phyloP scores from a whole-genome alignment of 1,284 basidiomycete genomes.

The Ganoderma lingzhi region DNA sequence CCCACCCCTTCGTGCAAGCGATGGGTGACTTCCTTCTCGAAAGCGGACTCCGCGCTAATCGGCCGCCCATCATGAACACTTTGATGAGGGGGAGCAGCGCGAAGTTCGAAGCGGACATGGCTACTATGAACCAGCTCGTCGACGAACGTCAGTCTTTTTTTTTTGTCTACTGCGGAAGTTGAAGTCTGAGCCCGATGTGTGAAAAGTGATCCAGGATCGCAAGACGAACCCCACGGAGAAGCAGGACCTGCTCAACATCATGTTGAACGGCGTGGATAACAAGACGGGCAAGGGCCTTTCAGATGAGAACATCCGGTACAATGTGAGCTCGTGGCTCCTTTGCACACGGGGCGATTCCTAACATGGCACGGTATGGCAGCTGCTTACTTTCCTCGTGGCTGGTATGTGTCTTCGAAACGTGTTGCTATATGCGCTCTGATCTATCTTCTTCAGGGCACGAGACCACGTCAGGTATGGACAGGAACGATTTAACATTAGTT shows the following conservation, averaged over 20 bases:
- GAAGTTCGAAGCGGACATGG: slow-evolving; percentile 51
- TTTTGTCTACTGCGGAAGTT: not conserved
- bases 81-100: slow-evolving; percentile 46
- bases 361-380: slow-evolving; percentile 36
- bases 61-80: slow-evolving; percentile 47
- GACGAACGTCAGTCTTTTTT: slow-evolving; percentile 45
- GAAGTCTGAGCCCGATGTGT: not conserved
- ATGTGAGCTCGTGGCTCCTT: slow-evolving; percentile 42
- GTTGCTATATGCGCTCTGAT: not conserved
- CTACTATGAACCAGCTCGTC: slow-evolving; percentile 50
- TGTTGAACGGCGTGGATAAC: slow-evolving; percentile 56
- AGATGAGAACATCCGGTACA: slow-evolving; percentile 54
- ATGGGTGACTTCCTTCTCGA: slow-evolving; percentile 55
- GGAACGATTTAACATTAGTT: no score
- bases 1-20: slow-evolving; percentile 52
- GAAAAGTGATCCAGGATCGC: slow-evolving; percentile 48
- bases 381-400: slow-evolving; percentile 63
- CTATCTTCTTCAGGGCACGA: slow-evolving; percentile 49
- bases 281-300: slow-evolving; percentile 54
- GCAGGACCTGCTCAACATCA: slow-evolving; percentile 55
- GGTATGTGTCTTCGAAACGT: slow-evolving; percentile 36
- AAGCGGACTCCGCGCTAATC: slow-evolving; percentile 45
- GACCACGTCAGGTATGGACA: slow-evolving; percentile 51
- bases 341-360: not conserved
- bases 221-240: slow-evolving; percentile 48